Evolutionary conservation across 352 stramenopile genomes (phyloP).

Genomic region (Thraustochytrium sp.): DNA sequence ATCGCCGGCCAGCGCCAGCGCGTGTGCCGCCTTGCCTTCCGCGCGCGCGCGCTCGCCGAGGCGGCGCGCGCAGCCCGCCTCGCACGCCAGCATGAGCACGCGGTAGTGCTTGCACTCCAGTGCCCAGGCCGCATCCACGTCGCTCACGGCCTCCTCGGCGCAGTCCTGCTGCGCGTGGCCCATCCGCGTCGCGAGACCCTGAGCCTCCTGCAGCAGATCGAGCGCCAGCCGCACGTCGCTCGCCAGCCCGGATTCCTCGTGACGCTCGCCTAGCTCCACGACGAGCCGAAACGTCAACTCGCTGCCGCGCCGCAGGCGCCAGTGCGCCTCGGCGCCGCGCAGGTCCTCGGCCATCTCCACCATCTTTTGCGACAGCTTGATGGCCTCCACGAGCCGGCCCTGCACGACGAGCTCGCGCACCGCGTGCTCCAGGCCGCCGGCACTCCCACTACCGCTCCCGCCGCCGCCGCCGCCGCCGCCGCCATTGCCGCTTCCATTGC

Average conservation of each 20-base stretch:
- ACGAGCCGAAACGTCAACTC: constrained; percentile 1
- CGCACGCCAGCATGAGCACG: not conserved
- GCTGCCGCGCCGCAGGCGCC: not conserved
- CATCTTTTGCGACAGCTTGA: constrained; percentile 19
- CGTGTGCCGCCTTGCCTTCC: not conserved
- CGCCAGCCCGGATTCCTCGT: not conserved
- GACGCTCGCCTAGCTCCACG: not conserved
- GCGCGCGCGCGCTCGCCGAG: not conserved
- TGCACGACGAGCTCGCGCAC: not conserved
- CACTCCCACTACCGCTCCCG: too few relatives aligned
- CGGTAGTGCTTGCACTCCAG: not conserved
- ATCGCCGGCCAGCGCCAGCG: not conserved
- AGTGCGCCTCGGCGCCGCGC: not conserved
- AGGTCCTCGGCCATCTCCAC: not conserved
- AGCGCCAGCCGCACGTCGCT: not conserved
- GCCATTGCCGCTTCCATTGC: not conserved
- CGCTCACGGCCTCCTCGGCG: too few relatives aligned
- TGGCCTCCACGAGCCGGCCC: constrained; percentile 4
- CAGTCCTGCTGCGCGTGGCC: not conserved
- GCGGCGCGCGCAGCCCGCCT: not conserved
- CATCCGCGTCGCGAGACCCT: not conserved
- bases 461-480: too few relatives aligned
- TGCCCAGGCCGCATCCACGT: not conserved
- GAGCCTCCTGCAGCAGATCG: not conserved
- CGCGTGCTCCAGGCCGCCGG: not conserved